Percentiles rank a stretch among this genome's conserved stretches.
Evolutionary conservation across 2,329 filamentous ascomycete species (phyloP).

Genomic region (Chaetoscypha palmicola): DNA sequence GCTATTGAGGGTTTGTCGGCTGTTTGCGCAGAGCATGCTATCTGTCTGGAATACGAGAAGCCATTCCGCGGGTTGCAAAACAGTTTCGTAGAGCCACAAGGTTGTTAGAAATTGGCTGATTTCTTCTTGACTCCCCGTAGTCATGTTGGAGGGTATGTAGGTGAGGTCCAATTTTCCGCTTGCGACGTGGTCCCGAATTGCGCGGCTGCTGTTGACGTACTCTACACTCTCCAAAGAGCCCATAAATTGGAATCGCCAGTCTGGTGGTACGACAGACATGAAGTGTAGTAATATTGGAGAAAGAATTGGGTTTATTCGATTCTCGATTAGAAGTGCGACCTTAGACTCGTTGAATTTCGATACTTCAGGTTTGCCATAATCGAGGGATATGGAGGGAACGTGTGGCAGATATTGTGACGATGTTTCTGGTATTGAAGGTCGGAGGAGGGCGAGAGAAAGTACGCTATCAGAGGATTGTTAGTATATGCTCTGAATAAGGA

Average conservation of each 20-base stretch:
- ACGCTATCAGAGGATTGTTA: constrained; percentile 14
- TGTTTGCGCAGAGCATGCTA: constrained; percentile 49
- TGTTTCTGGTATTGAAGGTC: constrained; percentile 18
- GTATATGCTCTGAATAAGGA: background rate
- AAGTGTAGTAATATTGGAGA: constrained; percentile 50
- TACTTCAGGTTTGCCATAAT: constrained; percentile 13
- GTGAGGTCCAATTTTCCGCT: constrained; percentile 42
- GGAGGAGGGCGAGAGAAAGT: constrained; percentile 19
- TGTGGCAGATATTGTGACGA: constrained; percentile 16
- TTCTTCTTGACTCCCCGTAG: constrained; percentile 42
- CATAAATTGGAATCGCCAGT: constrained; percentile 53
- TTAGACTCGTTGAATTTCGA: constrained; percentile 25
- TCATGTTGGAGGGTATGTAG: constrained; percentile 46
- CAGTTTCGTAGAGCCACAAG: constrained; percentile 44
- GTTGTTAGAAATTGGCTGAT: constrained; percentile 47
- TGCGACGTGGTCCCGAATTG: constrained; percentile 34
- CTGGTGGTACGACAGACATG: constrained; percentile 48
- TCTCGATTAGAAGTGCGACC: constrained; percentile 49
- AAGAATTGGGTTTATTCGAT: constrained; percentile 41
- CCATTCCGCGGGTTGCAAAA: constrained; percentile 45
- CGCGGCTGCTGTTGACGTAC: constrained; percentile 38
- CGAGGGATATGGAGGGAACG: constrained; percentile 21
- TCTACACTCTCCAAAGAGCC: constrained; percentile 41
- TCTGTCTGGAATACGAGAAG: constrained; percentile 51
- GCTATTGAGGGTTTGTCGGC: constrained; percentile 32